Evolutionary conservation across 371 early-diverging fungal genomes (phyloP).

Genomic region (Mycotypha africana): DNA sequence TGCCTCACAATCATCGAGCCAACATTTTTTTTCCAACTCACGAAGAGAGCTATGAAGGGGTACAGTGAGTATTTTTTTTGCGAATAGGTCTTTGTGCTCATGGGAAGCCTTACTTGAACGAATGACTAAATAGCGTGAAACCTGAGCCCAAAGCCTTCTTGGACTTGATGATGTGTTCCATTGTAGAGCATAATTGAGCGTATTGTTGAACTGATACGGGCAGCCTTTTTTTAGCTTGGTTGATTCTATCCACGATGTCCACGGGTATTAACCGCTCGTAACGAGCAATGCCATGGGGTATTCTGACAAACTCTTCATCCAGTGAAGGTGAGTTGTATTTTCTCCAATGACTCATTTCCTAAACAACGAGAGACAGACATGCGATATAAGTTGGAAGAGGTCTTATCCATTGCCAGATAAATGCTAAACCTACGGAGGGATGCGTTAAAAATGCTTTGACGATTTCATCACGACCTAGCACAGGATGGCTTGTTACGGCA

Average conservation of each 20-base stretch:
- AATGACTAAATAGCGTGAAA: constrained; percentile 45
- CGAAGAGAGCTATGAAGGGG: constrained; percentile 2
- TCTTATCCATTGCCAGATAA: no score
- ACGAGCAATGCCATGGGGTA: constrained; percentile 12
- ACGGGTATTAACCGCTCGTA: constrained; percentile 23
- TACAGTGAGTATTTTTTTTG: background rate
- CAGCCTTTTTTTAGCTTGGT: constrained; percentile 19
- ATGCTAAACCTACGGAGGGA: constrained; percentile 53
- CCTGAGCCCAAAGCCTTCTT: constrained; percentile 51
- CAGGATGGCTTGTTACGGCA: constrained; percentile 72
- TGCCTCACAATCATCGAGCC: constrained; percentile 41
- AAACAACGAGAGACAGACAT: no score
- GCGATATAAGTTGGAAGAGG: no score
- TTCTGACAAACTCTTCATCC: constrained; percentile 46
- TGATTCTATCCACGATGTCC: constrained; percentile 33
- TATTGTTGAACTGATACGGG: constrained; percentile 45
- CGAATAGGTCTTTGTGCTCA: no score
- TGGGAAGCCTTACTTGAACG: constrained; percentile 51
- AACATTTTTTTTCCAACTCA: constrained; percentile 47
- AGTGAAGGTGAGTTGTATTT: constrained; percentile 33
- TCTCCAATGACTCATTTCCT: constrained; percentile 37
- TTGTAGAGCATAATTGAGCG: constrained; percentile 45
- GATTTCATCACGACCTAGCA: constrained; percentile 59
- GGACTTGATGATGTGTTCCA: constrained; percentile 51
- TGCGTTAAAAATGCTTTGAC: constrained; percentile 63